Evolutionary conservation across 345 rosid genomes (phyloP), one percentile per base, ranked within the genome.

Genomic region (Ricinus communis): DNA sequence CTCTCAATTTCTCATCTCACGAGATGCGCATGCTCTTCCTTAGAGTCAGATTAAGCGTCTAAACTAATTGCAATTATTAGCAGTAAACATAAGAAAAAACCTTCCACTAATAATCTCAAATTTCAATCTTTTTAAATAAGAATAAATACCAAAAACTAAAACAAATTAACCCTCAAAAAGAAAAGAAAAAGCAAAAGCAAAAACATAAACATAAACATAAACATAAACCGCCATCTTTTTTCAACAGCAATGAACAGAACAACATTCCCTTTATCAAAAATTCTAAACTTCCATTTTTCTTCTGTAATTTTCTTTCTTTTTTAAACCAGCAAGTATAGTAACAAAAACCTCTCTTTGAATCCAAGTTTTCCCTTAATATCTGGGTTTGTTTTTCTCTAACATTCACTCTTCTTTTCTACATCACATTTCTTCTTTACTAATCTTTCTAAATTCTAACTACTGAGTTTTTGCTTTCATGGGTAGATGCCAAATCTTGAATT

Each of bases 291-390:
- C 36, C 13, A 8, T 36, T 5, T 2, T 22, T 24, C 33, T 31
- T 69, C 43, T 60, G 63, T 51, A 33, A 33, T 46, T 10, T 2
- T 30, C 43, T 40, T 31, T 15, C 28, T 11, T 72, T 33, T n/a
- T 51, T 63, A 59, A 21, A 55, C 24, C 19, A 59, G 45, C 7
- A 55, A 71, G 27, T 51, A 56, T 25, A 60, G 61, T 25, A 57
- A 45, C 30, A 49, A 80, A 60, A 79, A 80, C 88, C 83, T 87
- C 86, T 85, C 93, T 91, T 89, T 83, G 83, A 93, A 86, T 88
- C 87, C 85, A 88, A 87, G 90, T 80, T 76, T 88, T 33, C 82
- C n/a, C 70, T 70, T 78, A 77, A 50, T 50, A 56, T 67, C 75
- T 68, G 59, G 24, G 47, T 55, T 54, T 24, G 58, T 59, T 46